Base-by-base conservation (phyloP, 2,329 filamentous ascomycete species). In the Cladophialophora carrionii region DNA sequence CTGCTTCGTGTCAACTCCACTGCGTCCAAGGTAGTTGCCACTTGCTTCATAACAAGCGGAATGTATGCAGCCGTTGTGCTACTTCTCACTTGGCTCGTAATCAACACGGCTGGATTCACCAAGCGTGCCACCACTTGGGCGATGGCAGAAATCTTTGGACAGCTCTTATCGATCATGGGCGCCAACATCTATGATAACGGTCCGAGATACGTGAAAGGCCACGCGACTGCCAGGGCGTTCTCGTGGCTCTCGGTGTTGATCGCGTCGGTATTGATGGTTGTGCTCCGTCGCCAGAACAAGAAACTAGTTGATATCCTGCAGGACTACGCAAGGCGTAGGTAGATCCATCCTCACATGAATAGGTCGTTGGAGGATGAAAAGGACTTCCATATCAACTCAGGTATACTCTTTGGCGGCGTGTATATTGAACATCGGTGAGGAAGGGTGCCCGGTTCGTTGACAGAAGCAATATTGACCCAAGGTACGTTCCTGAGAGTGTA, bases 131-230 rank as follows among this genome's bases (percentile, higher is more conserved):
- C 57, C 4, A 61, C 65, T 9, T 65, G 58, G 58, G 62, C 63
- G 10, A 22, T 65, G 9, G 17, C 48, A 14, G 54, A 68, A 34
- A 51, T 65, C 10, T 57, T 65, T 51, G 54, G n/a, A 6, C 58
- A 57, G n/a, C 26, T 37, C 37, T 57, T 54, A 41, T 53, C 57
- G 10, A 67, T 67, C 26, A 57, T 65, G 48, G 62, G 46, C 6
- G 61, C 65, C 24, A 43, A 56, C 17, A 58, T 67, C 20, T 64
- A 67, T 43, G 51, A 56, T 22, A 43, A 54, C 24, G 56, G 56
- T 7, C 65, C 65, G n/a, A 49, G 65, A 22, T 67, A 57, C 29
- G 37, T 64, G 14, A 65, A 62, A 22, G 65, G 65, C 8, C 65
- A 64, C 49, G 41, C 43, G 22, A 52, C 57, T 12, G 22, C 56